Conservation (phyloP, 768 basidiomycete genomes). For the Termitomyces sp. region DNA sequence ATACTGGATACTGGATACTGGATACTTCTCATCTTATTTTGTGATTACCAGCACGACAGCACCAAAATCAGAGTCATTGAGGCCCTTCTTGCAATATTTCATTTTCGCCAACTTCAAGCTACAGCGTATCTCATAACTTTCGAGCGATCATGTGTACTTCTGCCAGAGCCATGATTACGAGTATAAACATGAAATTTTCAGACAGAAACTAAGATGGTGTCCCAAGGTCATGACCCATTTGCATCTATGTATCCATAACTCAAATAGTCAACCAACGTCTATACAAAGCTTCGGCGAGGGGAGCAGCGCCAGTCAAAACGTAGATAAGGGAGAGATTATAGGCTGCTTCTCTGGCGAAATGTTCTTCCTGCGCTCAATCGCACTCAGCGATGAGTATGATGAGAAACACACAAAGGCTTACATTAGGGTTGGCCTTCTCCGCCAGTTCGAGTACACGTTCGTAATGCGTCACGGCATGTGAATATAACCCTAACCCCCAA, state of each 20-base stretch:
- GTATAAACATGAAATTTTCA: too few species aligned
- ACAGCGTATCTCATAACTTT: too few species aligned
- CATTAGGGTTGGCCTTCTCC: constrained; percentile 29
- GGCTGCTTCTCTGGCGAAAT: constrained; percentile 69
- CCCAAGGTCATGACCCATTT: neutral
- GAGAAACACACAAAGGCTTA: constrained; percentile 18
- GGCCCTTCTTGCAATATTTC: too few species aligned
- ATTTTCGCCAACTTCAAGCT: too few species aligned
- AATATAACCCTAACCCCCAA: constrained; percentile 54
- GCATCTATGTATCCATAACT: constrained; percentile 4
- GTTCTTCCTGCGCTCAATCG: constrained; percentile 30
- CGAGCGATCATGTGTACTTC: too few species aligned
- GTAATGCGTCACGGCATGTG: constrained; percentile 83
- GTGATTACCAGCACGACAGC: too few species aligned
- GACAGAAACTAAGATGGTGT: neutral
- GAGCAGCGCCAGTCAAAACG: constrained; percentile 68
- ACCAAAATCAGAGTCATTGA: too few species aligned
- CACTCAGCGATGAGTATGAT: neutral
- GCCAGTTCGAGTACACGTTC: constrained; percentile 64
- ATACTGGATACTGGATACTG: too few species aligned
- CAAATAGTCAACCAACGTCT: constrained; percentile 79
- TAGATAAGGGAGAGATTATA: constrained; percentile 86
- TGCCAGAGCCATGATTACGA: too few species aligned
- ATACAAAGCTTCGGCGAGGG: constrained; percentile 65
- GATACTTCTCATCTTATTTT: too few species aligned